Percentiles rank a stretch among this genome's conserved stretches.
phyloP scores from a whole-genome alignment of 2,329 filamentous ascomycete species.

The Colletotrichum incanum region DNA sequence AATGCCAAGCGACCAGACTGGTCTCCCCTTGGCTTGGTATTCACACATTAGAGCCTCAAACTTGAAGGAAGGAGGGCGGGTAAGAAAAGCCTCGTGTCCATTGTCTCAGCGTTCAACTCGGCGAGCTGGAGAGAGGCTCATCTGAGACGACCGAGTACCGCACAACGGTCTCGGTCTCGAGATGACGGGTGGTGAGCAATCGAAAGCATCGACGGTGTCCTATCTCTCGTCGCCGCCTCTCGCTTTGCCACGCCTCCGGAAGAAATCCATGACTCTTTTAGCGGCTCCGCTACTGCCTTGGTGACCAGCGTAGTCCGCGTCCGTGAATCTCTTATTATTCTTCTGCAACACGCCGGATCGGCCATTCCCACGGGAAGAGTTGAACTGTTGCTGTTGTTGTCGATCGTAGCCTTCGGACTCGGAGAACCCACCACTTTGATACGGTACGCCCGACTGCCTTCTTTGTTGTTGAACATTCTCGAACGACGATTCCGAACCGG shows the following conservation, averaged over 20 bases:
- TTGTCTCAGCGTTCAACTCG: constrained; percentile 35
- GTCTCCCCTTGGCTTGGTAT: constrained; percentile 36
- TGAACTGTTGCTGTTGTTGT: constrained; percentile 57
- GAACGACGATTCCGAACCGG: constrained; percentile 69
- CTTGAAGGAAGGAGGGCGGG: constrained; percentile 3
- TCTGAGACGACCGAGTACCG: constrained; percentile 34
- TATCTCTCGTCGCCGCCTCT: constrained; percentile 73
- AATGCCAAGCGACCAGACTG: constrained; percentile 30
- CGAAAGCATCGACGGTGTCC: constrained; percentile 31
- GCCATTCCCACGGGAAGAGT: constrained; percentile 47
- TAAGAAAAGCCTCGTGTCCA: neutral
- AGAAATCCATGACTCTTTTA: constrained; percentile 98
- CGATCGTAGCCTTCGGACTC: constrained; percentile 61
- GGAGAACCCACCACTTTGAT: constrained; percentile 58
- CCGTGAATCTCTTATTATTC: constrained; percentile 88
- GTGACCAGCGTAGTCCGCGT: constrained; percentile 81
- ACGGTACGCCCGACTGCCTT: constrained; percentile 58
- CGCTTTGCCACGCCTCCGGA: constrained; percentile 87
- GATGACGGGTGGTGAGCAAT: constrained; percentile 30
- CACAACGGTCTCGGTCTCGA: constrained; percentile 33
- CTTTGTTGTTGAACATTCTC: constrained; percentile 54
- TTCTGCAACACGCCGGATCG: constrained; percentile 73
- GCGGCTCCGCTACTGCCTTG: constrained; percentile 90
- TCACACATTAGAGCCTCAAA: constrained; percentile 40
- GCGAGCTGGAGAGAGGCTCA: constrained; percentile 39